phyloP scores from a whole-genome alignment of 768 basidiomycete species.

The Mycena filopes region DNA sequence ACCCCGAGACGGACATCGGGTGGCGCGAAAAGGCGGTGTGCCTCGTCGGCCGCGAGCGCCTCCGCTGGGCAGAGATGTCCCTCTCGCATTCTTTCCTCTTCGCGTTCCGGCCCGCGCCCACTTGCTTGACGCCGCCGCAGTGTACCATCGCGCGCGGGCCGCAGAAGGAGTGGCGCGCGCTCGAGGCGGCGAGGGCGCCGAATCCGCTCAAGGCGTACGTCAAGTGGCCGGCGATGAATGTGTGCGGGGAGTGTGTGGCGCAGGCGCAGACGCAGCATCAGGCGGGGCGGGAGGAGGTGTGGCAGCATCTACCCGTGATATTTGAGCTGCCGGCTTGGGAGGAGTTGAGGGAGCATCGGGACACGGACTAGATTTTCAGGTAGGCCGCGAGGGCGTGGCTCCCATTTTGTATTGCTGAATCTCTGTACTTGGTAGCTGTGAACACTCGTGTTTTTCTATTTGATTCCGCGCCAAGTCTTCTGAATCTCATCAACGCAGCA shows the following conservation, averaged over 20 bases:
- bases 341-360: conserved; percentile 16
- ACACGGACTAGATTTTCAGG: conserved; percentile 3
- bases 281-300: conserved; percentile 37
- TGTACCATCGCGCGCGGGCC: conserved; percentile 51
- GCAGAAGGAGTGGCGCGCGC: conserved; percentile 55
- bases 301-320: conserved; percentile 36
- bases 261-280: conserved; percentile 35
- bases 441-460: no score
- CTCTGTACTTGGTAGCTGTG: no score
- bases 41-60: conserved; percentile 53
- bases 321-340: conserved; percentile 36
- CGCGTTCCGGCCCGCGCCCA: conserved; percentile 47
- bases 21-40: conserved; percentile 53
- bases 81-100: conserved; percentile 55
- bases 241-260: conserved; percentile 34
- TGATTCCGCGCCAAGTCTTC: no score
- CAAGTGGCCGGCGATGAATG: conserved; percentile 35
- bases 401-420: background rate
- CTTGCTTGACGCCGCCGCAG: conserved; percentile 41
- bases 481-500: no score
- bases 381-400: no score
- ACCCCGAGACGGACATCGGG: conserved; percentile 47
- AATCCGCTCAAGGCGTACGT: conserved; percentile 33
- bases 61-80: conserved; percentile 53
- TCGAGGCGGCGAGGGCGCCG: conserved; percentile 48